phyloP scores from a whole-genome alignment of 495 filamentous ascomycete genomes.

The Oleoguttula mirabilis region DNA sequence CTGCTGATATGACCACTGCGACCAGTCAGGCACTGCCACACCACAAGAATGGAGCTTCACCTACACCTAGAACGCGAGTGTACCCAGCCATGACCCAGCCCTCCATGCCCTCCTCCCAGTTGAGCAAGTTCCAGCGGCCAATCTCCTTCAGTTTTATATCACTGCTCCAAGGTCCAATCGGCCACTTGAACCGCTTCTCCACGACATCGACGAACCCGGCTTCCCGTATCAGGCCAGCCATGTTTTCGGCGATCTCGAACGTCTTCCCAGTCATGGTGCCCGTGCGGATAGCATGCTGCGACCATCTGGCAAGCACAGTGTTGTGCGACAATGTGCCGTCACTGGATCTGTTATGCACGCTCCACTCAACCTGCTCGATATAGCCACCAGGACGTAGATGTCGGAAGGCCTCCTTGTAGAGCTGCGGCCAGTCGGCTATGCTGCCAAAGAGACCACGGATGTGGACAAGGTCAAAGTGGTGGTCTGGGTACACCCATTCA shows the following conservation, averaged over 20 bases:
- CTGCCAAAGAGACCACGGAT: constrained; percentile 40
- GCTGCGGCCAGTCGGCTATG: constrained; percentile 38
- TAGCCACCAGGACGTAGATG: constrained; percentile 24
- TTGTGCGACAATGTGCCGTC: constrained; percentile 3
- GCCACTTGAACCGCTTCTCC: constrained; percentile 27
- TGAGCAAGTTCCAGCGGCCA: constrained; percentile 19
- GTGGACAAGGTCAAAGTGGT: constrained; percentile 45
- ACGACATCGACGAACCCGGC: constrained; percentile 34
- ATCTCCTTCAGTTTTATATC: constrained; percentile 19
- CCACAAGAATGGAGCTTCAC: constrained; percentile 1
- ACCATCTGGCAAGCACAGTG: constrained; percentile 13
- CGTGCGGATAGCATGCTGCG: constrained; percentile 12
- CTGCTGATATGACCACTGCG: background rate
- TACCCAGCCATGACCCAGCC: constrained; percentile 13
- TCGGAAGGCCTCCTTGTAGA: constrained; percentile 24
- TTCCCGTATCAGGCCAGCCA: constrained; percentile 8
- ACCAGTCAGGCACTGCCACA: background rate
- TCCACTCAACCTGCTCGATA: constrained; percentile 24
- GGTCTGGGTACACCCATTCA: background rate
- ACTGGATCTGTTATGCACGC: constrained; percentile 13
- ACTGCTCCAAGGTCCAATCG: constrained; percentile 16
- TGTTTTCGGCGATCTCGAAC: constrained; percentile 18
- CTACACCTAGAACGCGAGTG: constrained; percentile 9
- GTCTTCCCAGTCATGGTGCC: constrained; percentile 23
- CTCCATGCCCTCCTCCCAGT: constrained; percentile 20